Percentiles rank a stretch among this genome's conserved stretches.
These are phyloP conservation scores for Pseudocercospora musae DNA, from an alignment of 2,329 filamentous ascomycete species.

Conservation along the genomic window DNA sequence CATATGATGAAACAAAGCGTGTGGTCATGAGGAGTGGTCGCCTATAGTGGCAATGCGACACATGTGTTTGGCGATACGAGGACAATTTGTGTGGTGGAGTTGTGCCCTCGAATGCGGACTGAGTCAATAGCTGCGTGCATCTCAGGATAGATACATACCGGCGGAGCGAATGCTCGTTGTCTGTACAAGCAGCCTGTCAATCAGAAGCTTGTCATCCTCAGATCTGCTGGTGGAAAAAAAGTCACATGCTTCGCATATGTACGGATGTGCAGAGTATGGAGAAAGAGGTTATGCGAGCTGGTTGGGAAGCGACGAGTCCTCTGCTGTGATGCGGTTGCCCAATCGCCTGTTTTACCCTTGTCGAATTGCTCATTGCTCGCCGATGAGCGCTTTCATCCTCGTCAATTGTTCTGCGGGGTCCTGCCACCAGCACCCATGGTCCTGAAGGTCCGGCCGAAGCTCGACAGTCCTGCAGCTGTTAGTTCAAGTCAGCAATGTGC, in stretches of 20 bases:
- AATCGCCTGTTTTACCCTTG: background rate
- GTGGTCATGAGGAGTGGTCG: background rate
- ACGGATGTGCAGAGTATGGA: background rate
- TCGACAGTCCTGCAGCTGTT: constrained; percentile 1
- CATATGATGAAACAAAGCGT: background rate
- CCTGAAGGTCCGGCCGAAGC: background rate
- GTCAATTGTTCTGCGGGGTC: background rate
- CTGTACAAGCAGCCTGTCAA: constrained; percentile 12
- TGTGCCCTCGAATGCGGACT: background rate
- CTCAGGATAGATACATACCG: background rate
- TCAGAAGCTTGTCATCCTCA: background rate
- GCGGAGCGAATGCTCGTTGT: background rate
- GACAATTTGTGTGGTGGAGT: background rate
- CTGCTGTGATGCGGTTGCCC: background rate
- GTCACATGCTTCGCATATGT: background rate
- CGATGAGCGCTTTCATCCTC: background rate
- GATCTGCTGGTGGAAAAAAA: background rate
- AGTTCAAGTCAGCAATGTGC: background rate
- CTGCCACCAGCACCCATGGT: constrained; percentile 1
- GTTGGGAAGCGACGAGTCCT: background rate
- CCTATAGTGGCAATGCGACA: background rate
- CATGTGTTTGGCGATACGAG: background rate
- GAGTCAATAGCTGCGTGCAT: background rate
- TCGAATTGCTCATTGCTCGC: background rate
- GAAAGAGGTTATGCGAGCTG: background rate